Base-by-base conservation (phyloP, 2,329 filamentous ascomycete genomes). In the Tolypocladium nubicola region DNA sequence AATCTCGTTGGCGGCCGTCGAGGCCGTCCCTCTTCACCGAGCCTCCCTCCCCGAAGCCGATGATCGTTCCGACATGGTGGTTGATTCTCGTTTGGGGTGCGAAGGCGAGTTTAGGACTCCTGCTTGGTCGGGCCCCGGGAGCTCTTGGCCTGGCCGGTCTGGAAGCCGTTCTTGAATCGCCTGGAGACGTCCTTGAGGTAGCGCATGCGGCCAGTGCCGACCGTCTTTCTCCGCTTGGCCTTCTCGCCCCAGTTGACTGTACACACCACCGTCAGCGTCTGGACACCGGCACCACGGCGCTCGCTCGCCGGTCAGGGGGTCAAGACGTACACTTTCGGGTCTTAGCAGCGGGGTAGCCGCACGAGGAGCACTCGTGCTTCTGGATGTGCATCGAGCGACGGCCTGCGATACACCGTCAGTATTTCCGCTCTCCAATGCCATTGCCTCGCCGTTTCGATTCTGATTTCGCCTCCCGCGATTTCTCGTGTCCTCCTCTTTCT, bases 241-340 rank as follows among this genome's bases (percentile, higher is more conserved):
- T 99, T 99, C 86, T 97, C 93, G 78, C 89, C 86, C 94, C 94
- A 99, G 89, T 99, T 97, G 88, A 87, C 93, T 97, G 75, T 75
- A 61, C 39, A 16, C 4, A 13, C 13, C 11, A 37, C 13, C 41
- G 53, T 61, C 58, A 47, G 54, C 45, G 49, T 50, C 21, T 50
- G 43, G 19, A 33, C 5, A 16, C 14, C 2, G 2, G 3, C 45
- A 11, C 14, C 23, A 4, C 23, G 16, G 7, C 45, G 21, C 23
- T 49, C 26, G 45, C 26, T 49, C 26, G 26, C 26, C 39, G 14
- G 43, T 52, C 23, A 2, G 5, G 3, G 41, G 16, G n/a, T 21
- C 35, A 54, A 56, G 64, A 89, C 93, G 76, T 96, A 97, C 93
- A 99, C 87, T 96, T 95, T 78, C 94, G 87, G 79, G 84, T 92